Percentiles rank a stretch among this genome's conserved stretches.
phyloP scores from a whole-genome alignment of 805 yeast species.

The Saturnispora galanensis region DNA sequence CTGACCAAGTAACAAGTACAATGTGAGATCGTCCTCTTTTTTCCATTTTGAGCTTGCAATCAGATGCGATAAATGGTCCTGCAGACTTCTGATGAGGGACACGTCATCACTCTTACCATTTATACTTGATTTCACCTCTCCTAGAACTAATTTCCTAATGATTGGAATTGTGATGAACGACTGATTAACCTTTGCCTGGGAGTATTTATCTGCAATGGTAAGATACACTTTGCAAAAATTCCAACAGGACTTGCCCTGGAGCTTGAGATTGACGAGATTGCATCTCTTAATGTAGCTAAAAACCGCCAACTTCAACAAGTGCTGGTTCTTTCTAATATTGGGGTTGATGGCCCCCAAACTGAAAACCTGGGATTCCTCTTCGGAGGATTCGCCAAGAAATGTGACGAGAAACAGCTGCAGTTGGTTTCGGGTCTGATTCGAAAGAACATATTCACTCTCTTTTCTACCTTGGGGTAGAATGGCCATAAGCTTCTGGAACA shows the following conservation, averaged over 20 bases:
- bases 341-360: conserved; percentile 67
- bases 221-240: conserved; percentile 48
- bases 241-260: conserved; percentile 59
- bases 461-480: conserved; percentile 15
- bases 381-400: conserved; percentile 51
- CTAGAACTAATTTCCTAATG: conserved; percentile 47
- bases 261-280: conserved; percentile 46
- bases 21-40: conserved; percentile 34
- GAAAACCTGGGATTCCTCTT: conserved; percentile 50
- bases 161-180: conserved; percentile 23
- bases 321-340: conserved; percentile 48
- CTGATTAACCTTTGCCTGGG: conserved; percentile 18
- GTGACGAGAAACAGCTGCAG: conserved; percentile 45
- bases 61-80: conserved; percentile 39
- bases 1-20: conserved; percentile 39
- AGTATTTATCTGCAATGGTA: conserved; percentile 24
- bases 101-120: conserved; percentile 43
- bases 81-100: conserved; percentile 36
- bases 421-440: conserved; percentile 50
- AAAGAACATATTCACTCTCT: conserved; percentile 26
- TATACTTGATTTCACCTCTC: conserved; percentile 37
- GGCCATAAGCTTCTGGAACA: conserved; percentile 38
- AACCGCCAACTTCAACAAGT: conserved; percentile 37
- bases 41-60: conserved; percentile 40
- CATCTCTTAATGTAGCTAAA: conserved; percentile 40